Evolutionary conservation across 2,329 filamentous ascomycete species (phyloP).

Genomic region (Hymenoscyphus scutula): DNA sequence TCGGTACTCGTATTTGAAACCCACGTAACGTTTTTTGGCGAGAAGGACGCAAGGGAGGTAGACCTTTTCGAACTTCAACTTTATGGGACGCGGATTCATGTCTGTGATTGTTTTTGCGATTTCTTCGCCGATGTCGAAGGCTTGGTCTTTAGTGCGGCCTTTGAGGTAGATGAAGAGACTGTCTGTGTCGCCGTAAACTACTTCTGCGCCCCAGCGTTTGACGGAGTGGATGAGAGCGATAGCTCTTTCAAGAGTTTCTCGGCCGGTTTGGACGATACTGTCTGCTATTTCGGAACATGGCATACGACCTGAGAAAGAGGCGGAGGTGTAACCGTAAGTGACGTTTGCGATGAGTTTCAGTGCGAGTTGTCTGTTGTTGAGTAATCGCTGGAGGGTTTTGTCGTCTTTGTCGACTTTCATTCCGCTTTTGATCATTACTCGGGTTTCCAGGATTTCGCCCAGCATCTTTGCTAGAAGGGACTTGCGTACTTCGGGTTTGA

Average conservation of each 20-base stretch:
- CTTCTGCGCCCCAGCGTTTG: conserved; percentile 85
- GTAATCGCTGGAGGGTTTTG: conserved; percentile 75
- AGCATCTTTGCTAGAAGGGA: conserved; percentile 95
- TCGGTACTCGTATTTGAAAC: conserved; percentile 88
- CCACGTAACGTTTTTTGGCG: conserved; percentile 97
- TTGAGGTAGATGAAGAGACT: conserved; percentile 89
- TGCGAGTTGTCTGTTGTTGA: conserved; percentile 92
- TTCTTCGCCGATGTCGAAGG: conserved; percentile 89
- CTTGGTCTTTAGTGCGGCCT: conserved; percentile 80
- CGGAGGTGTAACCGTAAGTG: conserved; percentile 96
- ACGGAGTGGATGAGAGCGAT: conserved; percentile 91
- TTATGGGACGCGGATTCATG: conserved; percentile 86
- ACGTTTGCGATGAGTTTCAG: conserved; percentile 98
- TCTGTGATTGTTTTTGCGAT: conserved; percentile 85
- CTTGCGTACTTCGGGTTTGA: conserved; percentile 79
- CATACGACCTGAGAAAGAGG: conserved; percentile 95
- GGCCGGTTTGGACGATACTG: conserved; percentile 93
- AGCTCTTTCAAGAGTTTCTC: conserved; percentile 90
- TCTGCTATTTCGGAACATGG: conserved; percentile 97
- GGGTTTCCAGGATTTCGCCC: conserved; percentile 89
- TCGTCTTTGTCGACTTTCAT: conserved; percentile 95
- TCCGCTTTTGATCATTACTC: conserved; percentile 95
- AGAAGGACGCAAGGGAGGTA: conserved; percentile 93
- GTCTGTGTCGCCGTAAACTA: conserved; percentile 97
- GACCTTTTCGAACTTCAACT: conserved; percentile 98